A percentile compares a stretch with the other conserved stretches of the same genome.
Evolutionary conservation across 2,329 filamentous ascomycete species (phyloP).

Genomic region (Paradendryphiella salina): DNA sequence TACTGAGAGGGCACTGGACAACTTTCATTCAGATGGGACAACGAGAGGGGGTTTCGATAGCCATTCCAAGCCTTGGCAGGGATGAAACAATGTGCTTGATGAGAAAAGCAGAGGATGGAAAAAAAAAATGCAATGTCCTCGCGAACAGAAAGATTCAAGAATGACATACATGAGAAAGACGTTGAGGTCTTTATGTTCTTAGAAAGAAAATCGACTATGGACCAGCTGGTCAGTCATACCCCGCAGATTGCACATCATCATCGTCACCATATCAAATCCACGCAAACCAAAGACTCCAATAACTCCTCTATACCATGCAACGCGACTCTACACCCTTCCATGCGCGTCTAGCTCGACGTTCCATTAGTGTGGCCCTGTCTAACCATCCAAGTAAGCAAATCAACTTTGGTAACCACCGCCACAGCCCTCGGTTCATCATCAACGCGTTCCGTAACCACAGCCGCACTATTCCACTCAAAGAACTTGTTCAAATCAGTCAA

Average conservation of each 20-base stretch:
- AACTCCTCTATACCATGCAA: neutral
- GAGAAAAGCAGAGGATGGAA: too few relatives aligned
- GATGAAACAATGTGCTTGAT: too few relatives aligned
- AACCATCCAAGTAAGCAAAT: conserved; percentile 89
- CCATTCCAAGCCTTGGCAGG: too few relatives aligned
- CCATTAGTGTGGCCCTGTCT: conserved; percentile 25
- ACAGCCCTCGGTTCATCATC: conserved; percentile 70
- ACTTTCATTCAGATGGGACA: too few relatives aligned
- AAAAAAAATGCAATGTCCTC: neutral
- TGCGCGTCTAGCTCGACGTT: neutral
- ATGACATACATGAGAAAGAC: neutral
- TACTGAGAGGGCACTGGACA: too few relatives aligned
- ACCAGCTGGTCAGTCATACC: neutral
- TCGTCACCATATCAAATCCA: neutral
- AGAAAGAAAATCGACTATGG: neutral
- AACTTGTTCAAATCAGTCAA: conserved; percentile 84
- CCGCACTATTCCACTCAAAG: conserved; percentile 97
- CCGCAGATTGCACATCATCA: neutral
- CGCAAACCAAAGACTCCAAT: conserved; percentile 1
- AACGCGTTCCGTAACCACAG: conserved; percentile 82
- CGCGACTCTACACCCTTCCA: neutral
- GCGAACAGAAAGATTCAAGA: neutral
- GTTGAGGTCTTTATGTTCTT: conserved; percentile 5
- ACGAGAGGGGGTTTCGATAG: too few relatives aligned
- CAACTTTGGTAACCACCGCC: conserved; percentile 94